Evolutionary conservation across 2,329 filamentous ascomycete species (phyloP), one percentile per base, ranked within the genome.

Genomic region (Aspergillus pseudoterreus): DNA sequence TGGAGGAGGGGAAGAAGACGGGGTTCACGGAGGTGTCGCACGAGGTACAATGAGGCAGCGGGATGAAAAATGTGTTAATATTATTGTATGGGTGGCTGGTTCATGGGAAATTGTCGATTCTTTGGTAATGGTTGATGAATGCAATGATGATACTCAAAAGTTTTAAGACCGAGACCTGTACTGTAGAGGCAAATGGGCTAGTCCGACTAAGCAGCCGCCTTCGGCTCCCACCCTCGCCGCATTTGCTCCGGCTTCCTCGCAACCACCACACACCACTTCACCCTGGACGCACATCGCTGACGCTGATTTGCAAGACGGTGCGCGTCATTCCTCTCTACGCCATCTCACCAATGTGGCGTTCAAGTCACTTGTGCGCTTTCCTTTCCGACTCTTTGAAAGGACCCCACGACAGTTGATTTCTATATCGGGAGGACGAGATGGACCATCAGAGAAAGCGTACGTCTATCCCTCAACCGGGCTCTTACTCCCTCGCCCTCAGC

Each of bases 21-120:
- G 83, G 83, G 0, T 87, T 86, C 49, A 82, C 83, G 0, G 75
- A 84, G 54, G 79, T 79, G 17, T 33, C 22, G 6, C 73, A 77
- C 55, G 78, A 43, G 15, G 15, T 45, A 4, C 14, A 22, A 24
- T 39, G 30, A 14, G 15, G 17, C 30, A 19, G 39, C 14, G 14
- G 6, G 35, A 35, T 30, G 30, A 12, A 33, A 38, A 33, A 8
- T n/a, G 12, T 33, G 19, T 6, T 42, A 12, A 10, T 21, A 6
- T 42, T 4, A 14, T 21, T 41, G 17, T 30, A 30, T 30, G 27
- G 27, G 3, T 30, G 27, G 8, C 27, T 19, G 19, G 19, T 19
- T 19, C 27, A 30, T 10, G 27, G 27, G 27, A 30, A 9, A 30
- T 30, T 30, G 27, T 30, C 27, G 27, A 30, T 30, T 30, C 9